phyloP scores from a whole-genome alignment of 805 yeast species.

The Nadsonia fulvescens region DNA sequence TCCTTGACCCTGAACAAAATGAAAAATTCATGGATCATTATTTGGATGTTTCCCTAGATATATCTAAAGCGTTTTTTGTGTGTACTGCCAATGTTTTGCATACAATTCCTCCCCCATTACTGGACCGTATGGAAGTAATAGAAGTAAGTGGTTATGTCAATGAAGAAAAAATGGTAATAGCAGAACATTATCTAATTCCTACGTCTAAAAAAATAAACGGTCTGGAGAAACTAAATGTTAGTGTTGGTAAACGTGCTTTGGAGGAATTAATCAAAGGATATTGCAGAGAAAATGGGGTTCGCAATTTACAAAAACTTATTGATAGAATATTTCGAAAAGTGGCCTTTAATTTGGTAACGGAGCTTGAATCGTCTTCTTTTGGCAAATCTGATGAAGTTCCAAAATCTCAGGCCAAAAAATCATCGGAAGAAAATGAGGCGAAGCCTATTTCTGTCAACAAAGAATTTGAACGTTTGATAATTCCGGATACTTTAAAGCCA shows the following conservation, averaged over 20 bases:
- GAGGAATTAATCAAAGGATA: constrained; percentile 59
- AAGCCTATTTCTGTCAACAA: no score
- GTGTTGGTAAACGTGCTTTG: constrained; percentile 49
- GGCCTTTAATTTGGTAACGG: constrained; percentile 70
- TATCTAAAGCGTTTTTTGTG: constrained; percentile 86
- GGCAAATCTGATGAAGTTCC: no score
- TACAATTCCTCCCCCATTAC: constrained; percentile 80
- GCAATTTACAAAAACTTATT: constrained; percentile 75
- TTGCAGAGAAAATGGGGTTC: constrained; percentile 92
- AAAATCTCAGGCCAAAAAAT: constrained; percentile 1
- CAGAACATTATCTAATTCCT: constrained; percentile 73
- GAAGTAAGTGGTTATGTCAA: constrained; percentile 89
- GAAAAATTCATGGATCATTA: constrained; percentile 80
- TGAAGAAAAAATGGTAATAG: constrained; percentile 83
- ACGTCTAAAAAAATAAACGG: constrained; percentile 72
- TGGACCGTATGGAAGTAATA: constrained; percentile 96
- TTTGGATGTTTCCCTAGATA: constrained; percentile 83
- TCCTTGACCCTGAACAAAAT: constrained; percentile 94
- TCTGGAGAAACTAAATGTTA: constrained; percentile 50
- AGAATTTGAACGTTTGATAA: no score
- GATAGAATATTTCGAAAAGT: constrained; percentile 88
- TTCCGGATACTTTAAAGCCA: no score
- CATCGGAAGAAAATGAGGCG: constrained; percentile 3
- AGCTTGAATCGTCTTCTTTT: no score
- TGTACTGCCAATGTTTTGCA: constrained; percentile 93